These are phyloP conservation scores for Auricularia sp. DNA, from an alignment of 768 basidiomycete species.

Conservation along the genomic window DNA sequence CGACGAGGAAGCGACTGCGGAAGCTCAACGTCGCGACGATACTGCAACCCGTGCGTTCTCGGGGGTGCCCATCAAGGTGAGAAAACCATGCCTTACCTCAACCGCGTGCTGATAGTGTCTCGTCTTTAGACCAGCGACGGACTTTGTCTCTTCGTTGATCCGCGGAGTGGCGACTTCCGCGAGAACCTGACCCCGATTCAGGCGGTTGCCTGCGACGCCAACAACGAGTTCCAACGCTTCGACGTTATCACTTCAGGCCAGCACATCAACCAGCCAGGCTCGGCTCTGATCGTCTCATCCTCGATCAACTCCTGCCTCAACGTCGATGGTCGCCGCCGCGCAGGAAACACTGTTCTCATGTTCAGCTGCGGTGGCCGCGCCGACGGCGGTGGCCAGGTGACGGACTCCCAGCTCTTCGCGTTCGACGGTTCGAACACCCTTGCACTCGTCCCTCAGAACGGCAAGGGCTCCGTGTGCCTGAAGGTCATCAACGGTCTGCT, in stretches of 20 bases:
- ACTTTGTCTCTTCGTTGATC: constrained; percentile 5
- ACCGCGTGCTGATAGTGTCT: not conserved
- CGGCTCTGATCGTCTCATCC: constrained; percentile 2
- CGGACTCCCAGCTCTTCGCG: constrained; percentile 6
- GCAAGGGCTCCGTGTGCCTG: not conserved
- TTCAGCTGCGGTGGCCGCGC: constrained; percentile 9
- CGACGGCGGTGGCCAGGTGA: constrained; percentile 3
- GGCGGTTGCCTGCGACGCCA: not conserved
- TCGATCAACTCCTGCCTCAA: constrained; percentile 5
- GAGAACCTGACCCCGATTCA: constrained; percentile 4
- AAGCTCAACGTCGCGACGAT: constrained; percentile 6
- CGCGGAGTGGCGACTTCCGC: constrained; percentile 5
- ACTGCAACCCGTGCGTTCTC: constrained; percentile 4
- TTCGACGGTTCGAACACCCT: not conserved
- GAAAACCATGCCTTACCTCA: not conserved
- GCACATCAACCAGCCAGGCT: constrained; percentile 4
- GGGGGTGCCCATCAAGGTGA: constrained; percentile 4
- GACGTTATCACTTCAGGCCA: constrained; percentile 6
- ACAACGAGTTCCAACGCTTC: constrained; percentile 3
- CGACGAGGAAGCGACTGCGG: constrained; percentile 1
- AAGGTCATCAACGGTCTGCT: not conserved
- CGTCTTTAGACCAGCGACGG: constrained; percentile 1
- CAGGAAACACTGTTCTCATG: constrained; percentile 5
- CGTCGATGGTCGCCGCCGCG: constrained; percentile 4
- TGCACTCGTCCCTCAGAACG: not conserved